These are phyloP conservation scores for Bodo saltans DNA, from an alignment of 78 protist genomes.

Conservation along the genomic window DNA sequence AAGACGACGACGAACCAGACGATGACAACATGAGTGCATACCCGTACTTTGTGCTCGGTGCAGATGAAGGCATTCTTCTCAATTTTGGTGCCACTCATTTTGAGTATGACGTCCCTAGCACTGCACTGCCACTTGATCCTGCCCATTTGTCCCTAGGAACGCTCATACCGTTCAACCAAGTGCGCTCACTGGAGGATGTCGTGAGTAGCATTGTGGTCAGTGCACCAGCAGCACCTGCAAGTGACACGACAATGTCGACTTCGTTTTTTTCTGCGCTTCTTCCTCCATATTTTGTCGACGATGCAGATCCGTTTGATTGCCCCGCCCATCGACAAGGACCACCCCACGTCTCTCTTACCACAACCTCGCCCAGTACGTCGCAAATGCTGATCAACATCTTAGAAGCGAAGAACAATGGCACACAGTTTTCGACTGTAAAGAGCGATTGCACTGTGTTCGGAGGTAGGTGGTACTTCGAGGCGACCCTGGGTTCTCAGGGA, in stretches of 20 bases:
- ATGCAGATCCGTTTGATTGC: background rate
- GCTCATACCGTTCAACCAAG: slow-evolving; percentile 6
- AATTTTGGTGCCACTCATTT: slow-evolving; percentile 11
- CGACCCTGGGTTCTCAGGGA: background rate
- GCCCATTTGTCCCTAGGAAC: background rate
- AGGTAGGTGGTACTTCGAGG: slow-evolving; percentile 26
- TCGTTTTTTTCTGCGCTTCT: too few relatives aligned
- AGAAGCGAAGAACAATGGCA: background rate
- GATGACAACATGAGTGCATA: background rate
- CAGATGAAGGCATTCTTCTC: background rate
- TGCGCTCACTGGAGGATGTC: slow-evolving; percentile 2
- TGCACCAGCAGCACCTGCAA: too few relatives aligned
- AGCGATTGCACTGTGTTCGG: background rate
- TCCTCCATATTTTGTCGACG: slow-evolving; percentile 10
- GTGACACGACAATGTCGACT: too few relatives aligned
- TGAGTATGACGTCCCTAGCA: background rate
- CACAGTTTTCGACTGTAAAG: background rate
- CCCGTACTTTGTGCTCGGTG: background rate
- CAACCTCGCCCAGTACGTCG: too few relatives aligned
- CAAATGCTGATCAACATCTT: background rate
- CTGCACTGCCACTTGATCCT: background rate
- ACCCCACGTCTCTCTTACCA: slow-evolving; percentile 2
- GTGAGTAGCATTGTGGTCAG: background rate
- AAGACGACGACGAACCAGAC: too few relatives aligned
- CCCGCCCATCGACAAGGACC: background rate